These are phyloP conservation scores for Agaricus subrufescens DNA, from an alignment of 768 basidiomycete species.

Conservation along the genomic window DNA sequence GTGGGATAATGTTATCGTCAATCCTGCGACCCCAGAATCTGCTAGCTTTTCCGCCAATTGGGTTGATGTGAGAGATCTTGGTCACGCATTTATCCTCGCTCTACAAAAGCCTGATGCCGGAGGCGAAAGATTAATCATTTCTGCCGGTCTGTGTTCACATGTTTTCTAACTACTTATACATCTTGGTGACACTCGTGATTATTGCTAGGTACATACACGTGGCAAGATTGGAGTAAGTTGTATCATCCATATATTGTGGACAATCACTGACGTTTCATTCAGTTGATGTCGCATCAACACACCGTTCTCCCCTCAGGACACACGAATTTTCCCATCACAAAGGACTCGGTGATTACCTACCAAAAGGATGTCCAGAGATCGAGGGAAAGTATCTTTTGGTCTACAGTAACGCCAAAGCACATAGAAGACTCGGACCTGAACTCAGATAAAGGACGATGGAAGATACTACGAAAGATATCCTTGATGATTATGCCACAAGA, in stretches of 20 bases:
- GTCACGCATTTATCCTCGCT: conserved; percentile 4
- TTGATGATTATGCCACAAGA: background rate
- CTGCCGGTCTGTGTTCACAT: background rate
- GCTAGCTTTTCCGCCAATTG: conserved; percentile 4
- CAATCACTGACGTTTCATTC: background rate
- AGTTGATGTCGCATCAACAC: background rate
- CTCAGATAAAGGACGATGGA: background rate
- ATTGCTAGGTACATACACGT: background rate
- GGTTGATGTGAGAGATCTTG: conserved; percentile 10
- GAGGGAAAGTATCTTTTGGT: background rate
- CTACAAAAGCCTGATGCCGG: conserved; percentile 8
- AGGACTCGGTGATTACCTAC: background rate
- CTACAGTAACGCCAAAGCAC: conserved; percentile 2
- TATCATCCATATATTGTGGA: too few relatives aligned
- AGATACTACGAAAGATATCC: background rate
- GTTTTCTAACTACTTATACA: background rate
- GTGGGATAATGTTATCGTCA: background rate
- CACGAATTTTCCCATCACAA: too few relatives aligned
- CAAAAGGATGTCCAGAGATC: background rate
- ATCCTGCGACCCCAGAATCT: conserved; percentile 1
- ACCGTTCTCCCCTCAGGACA: too few relatives aligned
- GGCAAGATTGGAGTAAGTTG: conserved; percentile 4
- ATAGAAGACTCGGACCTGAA: background rate
- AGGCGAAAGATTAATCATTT: conserved; percentile 6
- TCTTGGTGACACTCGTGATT: background rate